Evolutionary conservation across 371 early-diverging fungal genomes (phyloP).

Genomic region (Umbelopsis sp.): DNA sequence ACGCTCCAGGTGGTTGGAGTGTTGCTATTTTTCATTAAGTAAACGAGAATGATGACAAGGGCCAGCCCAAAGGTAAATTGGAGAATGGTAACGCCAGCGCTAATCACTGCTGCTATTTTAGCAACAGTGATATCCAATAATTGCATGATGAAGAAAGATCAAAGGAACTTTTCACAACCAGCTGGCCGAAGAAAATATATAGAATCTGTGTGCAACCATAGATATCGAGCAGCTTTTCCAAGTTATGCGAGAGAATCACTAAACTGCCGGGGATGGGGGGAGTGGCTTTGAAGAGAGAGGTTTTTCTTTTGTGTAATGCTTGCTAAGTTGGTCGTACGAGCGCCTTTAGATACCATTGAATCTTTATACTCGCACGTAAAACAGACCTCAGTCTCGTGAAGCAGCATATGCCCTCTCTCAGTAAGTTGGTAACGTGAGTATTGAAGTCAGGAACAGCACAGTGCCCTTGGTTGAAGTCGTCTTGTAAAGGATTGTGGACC

Average conservation of each 20-base stretch:
- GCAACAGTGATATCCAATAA: slow-evolving; percentile 17
- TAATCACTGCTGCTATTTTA: slow-evolving; percentile 10
- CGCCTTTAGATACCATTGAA: too few relatives aligned
- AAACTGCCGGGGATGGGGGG: not conserved
- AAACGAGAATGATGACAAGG: not conserved
- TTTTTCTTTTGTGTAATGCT: too few relatives aligned
- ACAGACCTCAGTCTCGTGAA: too few relatives aligned
- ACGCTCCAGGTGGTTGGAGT: slow-evolving; percentile 10
- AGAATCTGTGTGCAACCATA: not conserved
- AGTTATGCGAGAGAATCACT: not conserved
- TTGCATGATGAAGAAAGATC: slow-evolving; percentile 9
- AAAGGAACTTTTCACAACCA: not conserved
- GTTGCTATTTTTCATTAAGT: slow-evolving; percentile 3
- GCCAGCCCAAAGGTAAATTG: slow-evolving; percentile 8
- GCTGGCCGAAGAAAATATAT: not conserved
- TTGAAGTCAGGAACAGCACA: too few relatives aligned
- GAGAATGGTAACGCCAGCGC: slow-evolving; percentile 14
- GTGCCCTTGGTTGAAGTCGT: too few relatives aligned
- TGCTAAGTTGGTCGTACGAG: too few relatives aligned
- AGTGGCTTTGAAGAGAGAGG: too few relatives aligned
- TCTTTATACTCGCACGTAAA: too few relatives aligned
- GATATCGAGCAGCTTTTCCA: not conserved
- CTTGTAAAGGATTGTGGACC: too few relatives aligned
- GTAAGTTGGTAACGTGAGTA: too few relatives aligned
- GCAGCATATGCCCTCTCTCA: too few relatives aligned